Evolutionary conservation across 768 basidiomycete genomes (phyloP), one percentile per base, ranked within the genome.

Genomic region (Suillus placidus): DNA sequence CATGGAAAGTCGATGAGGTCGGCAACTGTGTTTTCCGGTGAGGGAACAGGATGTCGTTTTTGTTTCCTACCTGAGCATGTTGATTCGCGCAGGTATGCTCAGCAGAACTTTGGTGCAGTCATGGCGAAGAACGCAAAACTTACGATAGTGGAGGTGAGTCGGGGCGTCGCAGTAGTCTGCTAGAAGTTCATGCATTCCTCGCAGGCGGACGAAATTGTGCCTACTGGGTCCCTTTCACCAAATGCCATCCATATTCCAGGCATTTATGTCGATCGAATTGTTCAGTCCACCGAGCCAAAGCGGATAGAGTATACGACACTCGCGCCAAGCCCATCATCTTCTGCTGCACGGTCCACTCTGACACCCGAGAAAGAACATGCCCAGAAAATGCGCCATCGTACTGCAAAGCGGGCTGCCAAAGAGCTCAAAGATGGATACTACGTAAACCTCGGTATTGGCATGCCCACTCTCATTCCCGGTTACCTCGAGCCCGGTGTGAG

Each of bases 11-110:
- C 16, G 95, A 97, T 69, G 93, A 94, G 74, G 85, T 88, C 51
- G 95, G 95, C 2, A 97, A 97, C 76, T 91, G 90, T 70, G 87
- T 95, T 49, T 97, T 97, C 83, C 85, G 94, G 91, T 93, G 71
- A 64, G 81, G 52, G 51, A 69, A 52, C 30, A 55, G 12, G 12
- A 32, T n/a, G 6, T 20, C 18, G 6, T 42, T 13, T 26, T 40
- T 18, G 23, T 32, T 37, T 18, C n/a, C 8, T 32, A 32, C 55
- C 34, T 20, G 23, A 34, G n/a, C n/a, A 8, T 45, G 10, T 32
- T 30, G 54, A 61, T 38, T 55, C 34, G 35, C 51, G 9, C 66
- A 93, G 94, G 66, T 95, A 93, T 73, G 84, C 94, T 8, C 87
- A 93, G 52, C 90, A 97, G 73, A 96, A 97, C 77, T 97, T 95